Percentiles rank a stretch among this genome's conserved stretches.
Evolutionary conservation across 108 stramenopile genomes (phyloP).

Genomic region (Cafeteria roenbergensis): DNA sequence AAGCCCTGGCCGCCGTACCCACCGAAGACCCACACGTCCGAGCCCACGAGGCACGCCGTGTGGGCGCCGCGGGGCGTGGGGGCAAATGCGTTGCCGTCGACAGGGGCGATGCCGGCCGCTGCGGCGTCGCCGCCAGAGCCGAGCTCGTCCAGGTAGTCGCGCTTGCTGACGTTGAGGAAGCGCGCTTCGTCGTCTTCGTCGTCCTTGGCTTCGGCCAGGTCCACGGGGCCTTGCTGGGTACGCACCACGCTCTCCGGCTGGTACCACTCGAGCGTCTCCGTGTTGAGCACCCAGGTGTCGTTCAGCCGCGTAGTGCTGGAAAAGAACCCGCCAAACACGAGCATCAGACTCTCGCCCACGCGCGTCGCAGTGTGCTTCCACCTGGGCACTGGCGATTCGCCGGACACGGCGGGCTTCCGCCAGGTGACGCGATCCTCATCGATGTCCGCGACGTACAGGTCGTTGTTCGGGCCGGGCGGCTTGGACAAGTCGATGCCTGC

Average conservation of each 20-base stretch:
- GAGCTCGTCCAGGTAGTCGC: slow-evolving; percentile 7
- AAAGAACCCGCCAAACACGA: slow-evolving; percentile 57
- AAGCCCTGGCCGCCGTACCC: slow-evolving; percentile 64
- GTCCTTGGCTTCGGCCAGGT: neutral
- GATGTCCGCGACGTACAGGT: slow-evolving; percentile 28
- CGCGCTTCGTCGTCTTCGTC: neutral
- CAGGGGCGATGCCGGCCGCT: neutral
- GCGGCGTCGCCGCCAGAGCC: neutral
- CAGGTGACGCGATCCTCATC: neutral
- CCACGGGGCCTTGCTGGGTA: slow-evolving; percentile 26
- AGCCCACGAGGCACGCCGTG: slow-evolving; percentile 38
- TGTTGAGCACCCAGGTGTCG: slow-evolving; percentile 58
- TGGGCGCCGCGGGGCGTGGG: slow-evolving; percentile 54
- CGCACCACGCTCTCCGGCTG: slow-evolving; percentile 29
- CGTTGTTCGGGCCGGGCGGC: slow-evolving; percentile 53
- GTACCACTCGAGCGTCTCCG: slow-evolving; percentile 41
- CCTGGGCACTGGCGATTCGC: slow-evolving; percentile 34
- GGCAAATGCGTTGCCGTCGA: neutral
- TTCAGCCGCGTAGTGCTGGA: slow-evolving; percentile 37
- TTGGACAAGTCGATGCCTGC: slow-evolving; percentile 42
- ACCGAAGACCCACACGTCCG: slow-evolving; percentile 47
- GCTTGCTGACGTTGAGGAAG: slow-evolving; percentile 3
- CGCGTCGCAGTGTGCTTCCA: slow-evolving; percentile 56
- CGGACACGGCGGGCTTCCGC: neutral
- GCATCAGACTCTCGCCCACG: slow-evolving; percentile 24